phyloP scores from a whole-genome alignment of 352 stramenopile genomes.

The Elongisporangium prolatum region DNA sequence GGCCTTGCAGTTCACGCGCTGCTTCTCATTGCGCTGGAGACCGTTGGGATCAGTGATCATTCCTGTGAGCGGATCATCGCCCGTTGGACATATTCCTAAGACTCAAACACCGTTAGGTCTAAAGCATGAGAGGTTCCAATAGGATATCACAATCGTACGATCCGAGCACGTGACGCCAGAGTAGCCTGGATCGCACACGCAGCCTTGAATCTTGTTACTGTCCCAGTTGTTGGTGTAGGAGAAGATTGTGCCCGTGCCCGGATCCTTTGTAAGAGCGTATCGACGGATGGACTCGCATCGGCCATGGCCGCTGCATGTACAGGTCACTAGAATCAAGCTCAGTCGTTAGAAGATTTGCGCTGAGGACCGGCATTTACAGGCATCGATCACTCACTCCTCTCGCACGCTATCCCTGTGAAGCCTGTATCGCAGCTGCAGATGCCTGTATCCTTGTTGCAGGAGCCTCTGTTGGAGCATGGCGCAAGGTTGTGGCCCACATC shows the following conservation, averaged over 20 bases:
- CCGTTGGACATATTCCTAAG: slow-evolving; percentile 62
- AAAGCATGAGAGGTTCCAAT: background rate
- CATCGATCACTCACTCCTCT: slow-evolving; percentile 42
- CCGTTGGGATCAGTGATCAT: slow-evolving; percentile 52
- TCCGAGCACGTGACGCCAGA: slow-evolving; percentile 64
- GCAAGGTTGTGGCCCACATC: slow-evolving; percentile 80
- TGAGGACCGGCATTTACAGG: background rate
- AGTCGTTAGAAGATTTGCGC: background rate
- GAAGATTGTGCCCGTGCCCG: slow-evolving; percentile 37
- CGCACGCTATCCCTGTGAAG: slow-evolving; percentile 76
- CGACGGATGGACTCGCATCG: slow-evolving; percentile 76
- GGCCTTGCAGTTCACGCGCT: slow-evolving; percentile 61
- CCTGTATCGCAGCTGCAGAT: slow-evolving; percentile 58
- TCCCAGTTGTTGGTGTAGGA: slow-evolving; percentile 80
- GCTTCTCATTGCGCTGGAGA: slow-evolving; percentile 68
- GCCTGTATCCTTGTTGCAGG: slow-evolving; percentile 53
- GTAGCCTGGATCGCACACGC: slow-evolving; percentile 81
- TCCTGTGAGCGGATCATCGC: slow-evolving; percentile 84
- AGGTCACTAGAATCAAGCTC: slow-evolving; percentile 34
- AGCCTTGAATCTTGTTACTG: slow-evolving; percentile 78
- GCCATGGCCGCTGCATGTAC: slow-evolving; percentile 71
- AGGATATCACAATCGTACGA: slow-evolving; percentile 19
- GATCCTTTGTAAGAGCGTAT: slow-evolving; percentile 54
- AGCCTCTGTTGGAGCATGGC: slow-evolving; percentile 86
- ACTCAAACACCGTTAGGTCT: background rate